A percentile compares a stretch with the other conserved stretches of the same genome.
These are phyloP conservation scores for Nakazawaea populi DNA, from an alignment of 805 yeast genomes.

Conservation along the genomic window DNA sequence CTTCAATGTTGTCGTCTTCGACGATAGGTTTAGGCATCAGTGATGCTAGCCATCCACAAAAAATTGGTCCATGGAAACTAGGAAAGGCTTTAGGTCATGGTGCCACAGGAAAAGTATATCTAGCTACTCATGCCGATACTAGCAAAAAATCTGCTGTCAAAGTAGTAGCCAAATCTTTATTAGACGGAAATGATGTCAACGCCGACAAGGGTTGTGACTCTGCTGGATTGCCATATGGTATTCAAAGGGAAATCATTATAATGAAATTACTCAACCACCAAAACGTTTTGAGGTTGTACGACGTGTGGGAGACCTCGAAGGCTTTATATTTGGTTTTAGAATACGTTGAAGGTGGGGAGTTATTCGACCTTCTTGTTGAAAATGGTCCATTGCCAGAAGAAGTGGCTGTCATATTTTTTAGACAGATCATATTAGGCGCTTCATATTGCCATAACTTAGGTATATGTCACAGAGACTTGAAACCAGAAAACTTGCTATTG, in stretches of 20 bases:
- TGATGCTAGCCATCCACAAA: conserved; percentile 35
- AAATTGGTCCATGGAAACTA: conserved; percentile 77
- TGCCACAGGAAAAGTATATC: conserved; percentile 73
- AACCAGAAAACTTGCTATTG: conserved; percentile 71
- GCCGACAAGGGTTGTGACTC: conserved; percentile 33
- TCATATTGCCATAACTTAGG: conserved; percentile 78
- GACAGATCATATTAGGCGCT: conserved; percentile 73
- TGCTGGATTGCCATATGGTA: conserved; percentile 85
- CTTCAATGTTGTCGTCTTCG: conserved; percentile 44
- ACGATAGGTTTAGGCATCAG: conserved; percentile 28
- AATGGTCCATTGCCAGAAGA: conserved; percentile 65
- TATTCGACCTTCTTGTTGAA: conserved; percentile 67
- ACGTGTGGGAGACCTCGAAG: conserved; percentile 96
- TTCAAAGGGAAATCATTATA: conserved; percentile 94
- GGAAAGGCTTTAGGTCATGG: conserved; percentile 80
- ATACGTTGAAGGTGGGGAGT: conserved; percentile 85
- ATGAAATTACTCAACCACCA: conserved; percentile 95
- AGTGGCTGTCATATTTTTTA: conserved; percentile 73
- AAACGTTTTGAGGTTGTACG: conserved; percentile 87
- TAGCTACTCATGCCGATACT: conserved; percentile 62
- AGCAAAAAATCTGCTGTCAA: conserved; percentile 82
- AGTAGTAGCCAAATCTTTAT: conserved; percentile 64
- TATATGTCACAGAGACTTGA: conserved; percentile 76
- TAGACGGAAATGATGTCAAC: conserved; percentile 22
- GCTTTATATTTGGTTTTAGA: conserved; percentile 77